These are phyloP conservation scores for Aspergillus puulaauensis DNA, from an alignment of 2,329 filamentous ascomycete species.

Conservation along the genomic window DNA sequence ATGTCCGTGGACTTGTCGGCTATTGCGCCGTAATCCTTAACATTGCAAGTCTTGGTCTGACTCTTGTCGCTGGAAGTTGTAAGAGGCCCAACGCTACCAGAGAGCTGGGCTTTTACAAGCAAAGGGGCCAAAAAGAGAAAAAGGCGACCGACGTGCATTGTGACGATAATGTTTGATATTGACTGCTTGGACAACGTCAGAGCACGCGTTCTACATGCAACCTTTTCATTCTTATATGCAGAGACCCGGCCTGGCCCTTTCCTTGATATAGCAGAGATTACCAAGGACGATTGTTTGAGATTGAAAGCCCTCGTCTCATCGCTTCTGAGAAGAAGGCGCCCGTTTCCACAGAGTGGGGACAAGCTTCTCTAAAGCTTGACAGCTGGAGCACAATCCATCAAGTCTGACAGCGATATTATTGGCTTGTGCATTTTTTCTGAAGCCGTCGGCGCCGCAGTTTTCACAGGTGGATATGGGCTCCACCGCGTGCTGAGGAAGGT, in stretches of 20 bases:
- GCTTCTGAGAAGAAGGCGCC: neutral
- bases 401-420: neutral
- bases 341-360: neutral
- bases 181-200: neutral
- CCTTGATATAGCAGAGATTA: neutral
- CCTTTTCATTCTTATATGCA: neutral
- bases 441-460: slow-evolving; percentile 2
- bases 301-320: neutral
- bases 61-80: slow-evolving; percentile 11
- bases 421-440: neutral
- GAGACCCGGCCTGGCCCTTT: neutral
- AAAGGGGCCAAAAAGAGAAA: slow-evolving; percentile 5
- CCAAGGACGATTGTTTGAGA: neutral
- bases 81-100: slow-evolving; percentile 15
- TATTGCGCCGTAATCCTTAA: slow-evolving; percentile 53
- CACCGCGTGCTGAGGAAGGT: neutral
- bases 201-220: too few species aligned
- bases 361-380: slow-evolving; percentile 1
- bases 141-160: slow-evolving; percentile 9
- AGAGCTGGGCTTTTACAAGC: slow-evolving; percentile 14
- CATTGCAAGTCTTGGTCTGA: slow-evolving; percentile 46
- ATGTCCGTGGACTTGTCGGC: slow-evolving; percentile 55
- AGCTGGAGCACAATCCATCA: neutral
- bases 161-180: neutral
- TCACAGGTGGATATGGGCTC: neutral